These are phyloP conservation scores for Stenocarpella maydis DNA, from an alignment of 2,329 filamentous ascomycete genomes.

Conservation along the genomic window DNA sequence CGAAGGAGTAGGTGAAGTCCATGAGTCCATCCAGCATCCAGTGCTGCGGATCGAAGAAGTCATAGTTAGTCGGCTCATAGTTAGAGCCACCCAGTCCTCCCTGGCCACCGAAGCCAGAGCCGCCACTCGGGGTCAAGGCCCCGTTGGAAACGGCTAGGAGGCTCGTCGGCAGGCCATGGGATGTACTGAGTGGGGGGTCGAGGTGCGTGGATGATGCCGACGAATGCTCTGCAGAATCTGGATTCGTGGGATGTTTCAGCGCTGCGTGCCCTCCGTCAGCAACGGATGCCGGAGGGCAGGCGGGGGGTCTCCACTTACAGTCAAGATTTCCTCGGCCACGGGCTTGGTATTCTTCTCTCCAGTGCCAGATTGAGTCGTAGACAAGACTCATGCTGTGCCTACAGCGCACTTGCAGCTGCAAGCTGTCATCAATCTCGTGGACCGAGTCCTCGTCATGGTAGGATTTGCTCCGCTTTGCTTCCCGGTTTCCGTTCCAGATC, in stretches of 20 bases:
- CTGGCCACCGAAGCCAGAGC: slow-evolving; percentile 53
- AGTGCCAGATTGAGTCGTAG: slow-evolving; percentile 86
- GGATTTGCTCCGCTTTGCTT: slow-evolving; percentile 56
- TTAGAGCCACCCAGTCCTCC: slow-evolving; percentile 60
- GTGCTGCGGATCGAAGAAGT: slow-evolving; percentile 91
- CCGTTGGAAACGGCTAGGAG: slow-evolving; percentile 59
- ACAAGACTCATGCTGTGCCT: slow-evolving; percentile 86
- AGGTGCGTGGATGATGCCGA: slow-evolving; percentile 73
- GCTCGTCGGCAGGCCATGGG: slow-evolving; percentile 58
- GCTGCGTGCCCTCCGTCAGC: slow-evolving; percentile 54
- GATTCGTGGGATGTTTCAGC: slow-evolving; percentile 86
- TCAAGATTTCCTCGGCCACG: slow-evolving; percentile 75
- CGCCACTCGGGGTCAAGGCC: slow-evolving; percentile 60
- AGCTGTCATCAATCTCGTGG: slow-evolving; percentile 69
- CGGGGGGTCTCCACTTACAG: slow-evolving; percentile 58
- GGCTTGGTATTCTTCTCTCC: slow-evolving; percentile 81
- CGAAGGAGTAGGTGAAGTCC: slow-evolving; percentile 73
- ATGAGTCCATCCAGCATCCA: slow-evolving; percentile 92
- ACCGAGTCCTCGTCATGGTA: slow-evolving; percentile 59
- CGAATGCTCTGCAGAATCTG: slow-evolving; percentile 79
- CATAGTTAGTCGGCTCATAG: slow-evolving; percentile 76
- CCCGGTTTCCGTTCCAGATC: slow-evolving; percentile 78
- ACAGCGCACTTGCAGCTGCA: slow-evolving; percentile 84
- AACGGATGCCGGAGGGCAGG: slow-evolving; percentile 32
- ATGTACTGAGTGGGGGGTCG: slow-evolving; percentile 66